Evolutionary conservation across 805 yeast genomes (phyloP), one percentile per base, ranked within the genome.

Genomic region (Hanseniaspora meyeri): DNA sequence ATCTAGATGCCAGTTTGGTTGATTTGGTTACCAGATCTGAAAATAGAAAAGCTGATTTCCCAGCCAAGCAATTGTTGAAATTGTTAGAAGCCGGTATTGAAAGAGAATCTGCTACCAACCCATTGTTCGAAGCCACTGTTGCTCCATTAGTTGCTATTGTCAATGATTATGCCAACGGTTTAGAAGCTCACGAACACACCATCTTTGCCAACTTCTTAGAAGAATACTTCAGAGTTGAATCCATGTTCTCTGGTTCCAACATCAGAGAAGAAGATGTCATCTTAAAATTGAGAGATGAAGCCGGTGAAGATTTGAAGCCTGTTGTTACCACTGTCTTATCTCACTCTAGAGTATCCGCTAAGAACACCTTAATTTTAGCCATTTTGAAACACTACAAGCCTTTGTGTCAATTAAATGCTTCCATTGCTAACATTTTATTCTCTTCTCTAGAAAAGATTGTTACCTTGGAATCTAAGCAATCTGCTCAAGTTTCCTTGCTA

Each of bases 401-500:
- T 52, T 72, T 84, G 48, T 79, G 87, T 67, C 89, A 83, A 67
- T 77, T 83, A 52, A 77, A 85, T 53, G 80, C 89, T 2, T 79
- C 78, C 40, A 80, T 86, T 61, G 85, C 89, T 43, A 72, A 77
- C 60, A 74, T 79, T 58, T 77, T 93, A 67, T 81, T 87, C 62
- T 80, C 77, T 14, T 78, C 87, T 2, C 79, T 93, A 74, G 84
- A 82, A 71, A 75, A 79, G 57, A 76, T 95, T 63, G 95, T 90
- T 55, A 93, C 87, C 68, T 77, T 93, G 61, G 97, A 91, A 64
- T 79, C 93, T 29, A 84, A 96, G 68, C 80, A 87, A 9, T 82
- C 96, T 39, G 91, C 96, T 32, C 91, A 90, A 75, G 97, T 91
- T 51, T 87, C 96, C 31, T 76, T 93, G 66, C 89, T 87, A 71